These are phyloP conservation scores for Pneumocystis canis DNA, from an alignment of 1,139 yeast genomes.

Conservation along the genomic window DNA sequence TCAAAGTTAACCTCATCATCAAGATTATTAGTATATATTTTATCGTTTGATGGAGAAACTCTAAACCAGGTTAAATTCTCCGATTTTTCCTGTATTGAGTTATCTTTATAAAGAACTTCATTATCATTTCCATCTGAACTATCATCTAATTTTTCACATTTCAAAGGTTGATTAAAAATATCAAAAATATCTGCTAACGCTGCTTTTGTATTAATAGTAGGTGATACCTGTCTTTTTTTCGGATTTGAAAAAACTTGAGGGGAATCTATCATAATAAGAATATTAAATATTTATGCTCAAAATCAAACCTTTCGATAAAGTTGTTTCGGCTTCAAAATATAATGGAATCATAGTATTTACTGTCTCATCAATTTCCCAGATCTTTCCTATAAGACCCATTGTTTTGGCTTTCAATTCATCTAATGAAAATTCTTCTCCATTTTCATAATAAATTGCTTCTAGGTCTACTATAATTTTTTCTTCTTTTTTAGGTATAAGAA, in stretches of 20 bases:
- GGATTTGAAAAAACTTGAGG: neutral
- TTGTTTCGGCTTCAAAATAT: neutral
- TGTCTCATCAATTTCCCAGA: neutral
- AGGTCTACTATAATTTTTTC: constrained; percentile 44
- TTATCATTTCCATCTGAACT: constrained; percentile 14
- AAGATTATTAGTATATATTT: constrained; percentile 5
- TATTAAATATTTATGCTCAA: neutral
- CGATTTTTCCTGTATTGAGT: constrained; percentile 10
- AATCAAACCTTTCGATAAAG: neutral
- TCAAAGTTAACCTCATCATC: constrained; percentile 8
- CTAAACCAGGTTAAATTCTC: neutral
- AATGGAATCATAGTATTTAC: neutral
- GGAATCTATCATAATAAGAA: neutral
- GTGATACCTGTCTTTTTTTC: constrained; percentile 27
- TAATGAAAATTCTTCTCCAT: constrained; percentile 42
- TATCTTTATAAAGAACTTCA: constrained; percentile 18
- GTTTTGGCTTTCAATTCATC: constrained; percentile 46
- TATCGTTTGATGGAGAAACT: neutral
- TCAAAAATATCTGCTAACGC: constrained; percentile 62
- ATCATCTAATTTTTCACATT: constrained; percentile 16
- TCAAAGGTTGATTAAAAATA: constrained; percentile 59
- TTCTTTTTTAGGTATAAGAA: constrained; percentile 26
- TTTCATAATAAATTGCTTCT: constrained; percentile 34
- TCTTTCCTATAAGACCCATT: constrained; percentile 22
- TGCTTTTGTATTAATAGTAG: constrained; percentile 64